phyloP scores from a whole-genome alignment of 257 asterid genomes.

The Ophiorrhiza pumila region DNA sequence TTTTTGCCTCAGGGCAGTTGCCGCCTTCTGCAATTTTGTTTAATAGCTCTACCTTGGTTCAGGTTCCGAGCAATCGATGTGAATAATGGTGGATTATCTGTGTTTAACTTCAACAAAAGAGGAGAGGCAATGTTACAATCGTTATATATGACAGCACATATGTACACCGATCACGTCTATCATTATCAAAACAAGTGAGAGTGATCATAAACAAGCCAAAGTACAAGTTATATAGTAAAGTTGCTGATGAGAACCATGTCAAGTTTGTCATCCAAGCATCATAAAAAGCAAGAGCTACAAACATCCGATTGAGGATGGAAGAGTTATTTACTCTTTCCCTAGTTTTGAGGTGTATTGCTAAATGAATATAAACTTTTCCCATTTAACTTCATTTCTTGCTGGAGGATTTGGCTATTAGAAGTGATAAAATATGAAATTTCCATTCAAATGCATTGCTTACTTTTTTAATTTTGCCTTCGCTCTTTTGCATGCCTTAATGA shows the following conservation, averaged over 20 bases:
- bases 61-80: constrained; percentile 67
- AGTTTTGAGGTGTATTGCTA: neutral
- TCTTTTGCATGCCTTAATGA: neutral
- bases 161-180: constrained; percentile 62
- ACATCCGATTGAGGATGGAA: neutral
- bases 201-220: neutral
- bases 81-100: constrained; percentile 73
- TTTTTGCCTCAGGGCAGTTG: neutral
- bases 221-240: neutral
- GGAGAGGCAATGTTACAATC: constrained; percentile 73
- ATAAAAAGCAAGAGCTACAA: neutral
- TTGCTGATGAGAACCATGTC: neutral
- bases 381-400: neutral
- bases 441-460: neutral
- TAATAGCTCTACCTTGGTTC: constrained; percentile 7
- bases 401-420: neutral
- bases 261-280: neutral
- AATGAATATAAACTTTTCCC: neutral
- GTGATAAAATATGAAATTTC: too few relatives aligned
- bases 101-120: constrained; percentile 48
- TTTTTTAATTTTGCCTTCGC: neutral
- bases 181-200: constrained; percentile 32
- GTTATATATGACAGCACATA: constrained; percentile 84
- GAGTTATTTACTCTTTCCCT: neutral
- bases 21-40: neutral